phyloP scores from a whole-genome alignment of 768 basidiomycete genomes.

The Boletus bicolor region DNA sequence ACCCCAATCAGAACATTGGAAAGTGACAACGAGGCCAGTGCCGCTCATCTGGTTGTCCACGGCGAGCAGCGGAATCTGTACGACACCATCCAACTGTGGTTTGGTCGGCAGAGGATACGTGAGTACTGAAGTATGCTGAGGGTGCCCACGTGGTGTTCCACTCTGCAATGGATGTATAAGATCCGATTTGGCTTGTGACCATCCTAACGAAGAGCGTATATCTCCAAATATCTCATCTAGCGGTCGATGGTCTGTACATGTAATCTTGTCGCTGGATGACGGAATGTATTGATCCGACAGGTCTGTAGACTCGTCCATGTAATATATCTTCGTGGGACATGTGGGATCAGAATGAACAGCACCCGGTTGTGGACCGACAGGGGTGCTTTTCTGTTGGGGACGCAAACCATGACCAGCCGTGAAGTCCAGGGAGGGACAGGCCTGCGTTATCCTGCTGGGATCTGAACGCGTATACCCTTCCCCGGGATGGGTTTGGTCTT shows the following conservation, averaged over 20 bases:
- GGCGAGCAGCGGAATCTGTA: slow-evolving; percentile 23
- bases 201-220: neutral
- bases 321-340: neutral
- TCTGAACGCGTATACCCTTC: neutral
- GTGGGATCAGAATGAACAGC: neutral
- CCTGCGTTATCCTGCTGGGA: neutral
- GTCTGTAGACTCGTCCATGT: neutral
- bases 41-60: slow-evolving; percentile 22
- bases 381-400: neutral
- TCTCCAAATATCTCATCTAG: slow-evolving; percentile 27
- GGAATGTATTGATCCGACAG: slow-evolving; percentile 25
- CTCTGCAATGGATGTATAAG: neutral
- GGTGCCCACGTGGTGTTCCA: slow-evolving; percentile 1
- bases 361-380: neutral
- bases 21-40: slow-evolving; percentile 19
- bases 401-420: neutral
- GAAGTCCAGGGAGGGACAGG: neutral
- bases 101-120: slow-evolving; percentile 20
- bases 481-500: neutral
- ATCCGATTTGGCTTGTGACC: neutral
- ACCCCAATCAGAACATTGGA: slow-evolving; percentile 22
- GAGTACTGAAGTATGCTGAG: slow-evolving; percentile 2
- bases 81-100: slow-evolving; percentile 19
- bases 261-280: slow-evolving; percentile 29
- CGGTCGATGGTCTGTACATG: slow-evolving; percentile 26